These are phyloP conservation scores for Noccaea bulbosa DNA, from an alignment of 345 rosid genomes.

Conservation along the genomic window DNA sequence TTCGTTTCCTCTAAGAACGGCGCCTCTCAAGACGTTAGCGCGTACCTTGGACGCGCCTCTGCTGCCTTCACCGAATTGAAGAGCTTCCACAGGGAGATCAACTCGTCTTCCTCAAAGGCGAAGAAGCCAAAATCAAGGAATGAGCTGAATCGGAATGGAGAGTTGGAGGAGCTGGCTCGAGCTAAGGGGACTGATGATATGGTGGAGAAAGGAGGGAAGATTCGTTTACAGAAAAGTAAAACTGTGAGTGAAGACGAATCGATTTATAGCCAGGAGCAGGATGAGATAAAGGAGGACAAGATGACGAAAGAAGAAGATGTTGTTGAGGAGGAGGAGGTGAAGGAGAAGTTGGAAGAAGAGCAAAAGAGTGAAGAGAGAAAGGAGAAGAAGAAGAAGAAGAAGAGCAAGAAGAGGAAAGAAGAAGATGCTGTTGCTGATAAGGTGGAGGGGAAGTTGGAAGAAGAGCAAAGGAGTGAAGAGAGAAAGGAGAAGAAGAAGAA, in stretches of 20 bases:
- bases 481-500: constrained; percentile 23
- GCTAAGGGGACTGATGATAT: constrained; percentile 15
- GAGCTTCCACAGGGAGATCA: constrained; percentile 44
- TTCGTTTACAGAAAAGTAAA: constrained; percentile 16
- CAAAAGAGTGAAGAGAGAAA: constrained; percentile 3
- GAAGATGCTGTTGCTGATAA: constrained; percentile 7
- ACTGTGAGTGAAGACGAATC: constrained; percentile 22
- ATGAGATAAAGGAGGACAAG: constrained; percentile 16
- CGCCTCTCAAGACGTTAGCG: constrained; percentile 56
- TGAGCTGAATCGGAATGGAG: constrained; percentile 21
- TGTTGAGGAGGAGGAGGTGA: constrained; percentile 17
- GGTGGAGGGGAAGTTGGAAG: constrained; percentile 31
- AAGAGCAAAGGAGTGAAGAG: constrained; percentile 13
- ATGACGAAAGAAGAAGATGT: constrained; percentile 21
- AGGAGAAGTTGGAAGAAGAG: constrained; percentile 34
- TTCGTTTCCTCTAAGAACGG: constrained; percentile 51
- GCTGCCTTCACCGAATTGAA: constrained; percentile 48
- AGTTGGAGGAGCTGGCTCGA: constrained; percentile 8
- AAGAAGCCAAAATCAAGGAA: constrained; percentile 11
- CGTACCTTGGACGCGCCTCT: constrained; percentile 55
- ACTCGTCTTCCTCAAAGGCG: constrained; percentile 20
- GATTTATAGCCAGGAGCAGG: not conserved
- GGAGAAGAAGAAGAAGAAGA: constrained; percentile 22
- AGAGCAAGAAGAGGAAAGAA: constrained; percentile 10
- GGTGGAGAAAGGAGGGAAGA: constrained; percentile 32